phyloP scores from a whole-genome alignment of 148 eudicot species.

The Vaccinium myrtillus region DNA sequence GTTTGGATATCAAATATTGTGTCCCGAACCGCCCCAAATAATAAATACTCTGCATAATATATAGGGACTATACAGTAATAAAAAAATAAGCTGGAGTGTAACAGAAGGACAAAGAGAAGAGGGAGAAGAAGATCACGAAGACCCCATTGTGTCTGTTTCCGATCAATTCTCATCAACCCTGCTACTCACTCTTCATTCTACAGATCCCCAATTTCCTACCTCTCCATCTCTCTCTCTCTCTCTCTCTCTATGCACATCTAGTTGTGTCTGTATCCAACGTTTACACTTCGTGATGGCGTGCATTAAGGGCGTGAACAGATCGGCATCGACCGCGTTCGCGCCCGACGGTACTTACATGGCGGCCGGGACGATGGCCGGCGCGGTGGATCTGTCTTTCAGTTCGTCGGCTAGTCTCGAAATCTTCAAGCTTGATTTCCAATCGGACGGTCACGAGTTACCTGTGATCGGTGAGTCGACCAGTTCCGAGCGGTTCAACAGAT shows the following conservation, averaged over 20 bases:
- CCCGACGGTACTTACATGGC: slow-evolving; percentile 77
- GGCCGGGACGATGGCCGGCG: slow-evolving; percentile 94
- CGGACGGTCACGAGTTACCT: slow-evolving; percentile 59
- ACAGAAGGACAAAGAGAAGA: background rate
- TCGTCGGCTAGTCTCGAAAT: slow-evolving; percentile 82
- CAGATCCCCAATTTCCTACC: background rate
- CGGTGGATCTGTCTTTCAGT: slow-evolving; percentile 90
- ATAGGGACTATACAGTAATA: too few relatives aligned
- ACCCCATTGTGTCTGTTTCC: background rate
- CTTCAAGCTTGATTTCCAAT: slow-evolving; percentile 74
- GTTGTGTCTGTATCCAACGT: background rate
- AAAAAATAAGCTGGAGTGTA: background rate
- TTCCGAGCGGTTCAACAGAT: slow-evolving; percentile 80
- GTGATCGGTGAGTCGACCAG: slow-evolving; percentile 53
- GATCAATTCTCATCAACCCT: background rate
- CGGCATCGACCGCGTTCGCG: slow-evolving; percentile 84
- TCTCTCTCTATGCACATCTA: background rate
- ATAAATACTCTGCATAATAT: too few relatives aligned
- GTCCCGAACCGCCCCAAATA: too few relatives aligned
- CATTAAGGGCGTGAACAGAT: slow-evolving; percentile 69
- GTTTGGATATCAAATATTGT: too few relatives aligned
- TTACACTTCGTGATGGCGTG: slow-evolving; percentile 34
- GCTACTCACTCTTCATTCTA: background rate
- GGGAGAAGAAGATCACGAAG: background rate
- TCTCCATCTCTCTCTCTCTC: background rate